These are phyloP conservation scores for Dioscorea cayenensis DNA, from an alignment of 116 monocot genomes.

Conservation along the genomic window DNA sequence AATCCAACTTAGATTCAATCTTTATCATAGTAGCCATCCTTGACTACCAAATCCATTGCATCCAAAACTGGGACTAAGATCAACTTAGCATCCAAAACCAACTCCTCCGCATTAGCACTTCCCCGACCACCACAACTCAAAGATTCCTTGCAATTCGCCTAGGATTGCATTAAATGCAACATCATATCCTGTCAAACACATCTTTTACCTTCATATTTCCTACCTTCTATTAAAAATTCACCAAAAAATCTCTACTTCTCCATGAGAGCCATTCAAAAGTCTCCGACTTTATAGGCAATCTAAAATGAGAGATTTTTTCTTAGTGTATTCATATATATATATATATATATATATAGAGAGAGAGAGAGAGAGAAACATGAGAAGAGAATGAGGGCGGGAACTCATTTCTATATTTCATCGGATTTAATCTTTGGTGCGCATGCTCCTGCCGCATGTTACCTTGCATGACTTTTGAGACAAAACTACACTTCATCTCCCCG, in stretches of 20 bases:
- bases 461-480: too few species aligned
- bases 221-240: background rate
- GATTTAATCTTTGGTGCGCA: too few species aligned
- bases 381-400: too few species aligned
- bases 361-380: too few species aligned
- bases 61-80: constrained; percentile 18
- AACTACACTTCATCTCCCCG: too few species aligned
- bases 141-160: constrained; percentile 14
- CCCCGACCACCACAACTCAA: constrained; percentile 12
- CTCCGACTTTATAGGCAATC: background rate
- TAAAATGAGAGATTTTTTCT: background rate
- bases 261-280: background rate
- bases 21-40: constrained; percentile 17
- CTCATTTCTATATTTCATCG: too few species aligned
- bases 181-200: constrained; percentile 6
- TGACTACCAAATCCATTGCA: constrained; percentile 16
- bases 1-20: background rate
- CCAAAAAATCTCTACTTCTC: background rate
- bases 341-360: too few species aligned
- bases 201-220: constrained; percentile 6
- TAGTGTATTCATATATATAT: too few species aligned
- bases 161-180: constrained; percentile 47
- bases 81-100: constrained; percentile 25
- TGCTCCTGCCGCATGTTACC: too few species aligned
- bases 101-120: constrained; percentile 3